Evolutionary conservation across 768 basidiomycete genomes (phyloP), one percentile per base, ranked within the genome.

Genomic region (Austroboletus eburneus): DNA sequence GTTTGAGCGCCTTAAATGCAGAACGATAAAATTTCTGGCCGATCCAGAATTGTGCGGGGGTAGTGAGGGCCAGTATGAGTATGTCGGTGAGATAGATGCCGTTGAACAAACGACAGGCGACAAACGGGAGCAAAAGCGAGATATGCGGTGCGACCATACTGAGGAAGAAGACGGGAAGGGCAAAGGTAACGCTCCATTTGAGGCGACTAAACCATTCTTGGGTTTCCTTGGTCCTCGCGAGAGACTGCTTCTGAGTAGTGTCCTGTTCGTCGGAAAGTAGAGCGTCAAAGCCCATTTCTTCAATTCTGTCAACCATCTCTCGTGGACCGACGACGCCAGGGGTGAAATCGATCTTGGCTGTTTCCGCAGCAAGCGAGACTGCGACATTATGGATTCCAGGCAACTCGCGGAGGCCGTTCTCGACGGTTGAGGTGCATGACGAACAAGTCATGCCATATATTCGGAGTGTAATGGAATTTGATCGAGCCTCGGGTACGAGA

Each of bases 371-470:
- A 17, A 91, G 78, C 2, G 88, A 84, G 42, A 93, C 80, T 1
- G 85, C 74, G 25, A 86, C 86, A 33, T 69, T 75, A 46, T 67
- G 74, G 58, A 96, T 78, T 18, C 93, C 92, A 0, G 91, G 88
- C 24, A 89, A 67, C 20, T 71, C 69, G 20, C 71, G 69, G 3
- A 96, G 78, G 22, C 83, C 80, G 4, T 71, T 73, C 63, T 92
- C 90, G 42, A 95, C 78, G 12, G 86, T 78, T 18, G 78, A 78
- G 3, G 83, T 86, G 57, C 91, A 94, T 9, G 88, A 79, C 17
- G 85, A 80, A 60, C 87, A 91, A 24, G 86, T 92, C 92, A 95
- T 93, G 63, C 91, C 92, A 61, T 87, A 94, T 61, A 95, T 77
- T 27, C 84, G 82, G 20, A 95, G 75, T 12, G 78, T 83, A 42